Conservation (phyloP, 768 basidiomycete species). For the Tulasnella sp. region DNA sequence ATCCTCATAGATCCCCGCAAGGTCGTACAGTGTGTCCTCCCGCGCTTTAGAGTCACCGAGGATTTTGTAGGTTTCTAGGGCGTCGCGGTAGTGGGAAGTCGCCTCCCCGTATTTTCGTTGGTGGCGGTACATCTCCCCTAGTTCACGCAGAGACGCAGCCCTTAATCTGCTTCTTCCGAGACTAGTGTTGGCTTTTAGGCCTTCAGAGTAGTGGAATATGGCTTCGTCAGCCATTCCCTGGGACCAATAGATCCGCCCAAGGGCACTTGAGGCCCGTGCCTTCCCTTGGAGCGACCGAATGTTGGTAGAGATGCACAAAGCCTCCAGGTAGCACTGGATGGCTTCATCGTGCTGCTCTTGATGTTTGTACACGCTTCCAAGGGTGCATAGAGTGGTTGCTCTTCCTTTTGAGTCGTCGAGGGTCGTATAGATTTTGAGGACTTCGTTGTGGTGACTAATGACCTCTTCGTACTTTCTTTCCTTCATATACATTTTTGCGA, state of each 20-base stretch:
- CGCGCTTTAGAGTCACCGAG: too few relatives aligned
- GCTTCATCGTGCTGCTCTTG: background rate
- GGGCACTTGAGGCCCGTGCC: background rate
- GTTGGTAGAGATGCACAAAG: background rate
- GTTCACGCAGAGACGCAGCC: background rate
- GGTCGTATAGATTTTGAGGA: background rate
- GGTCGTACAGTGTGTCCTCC: too few relatives aligned
- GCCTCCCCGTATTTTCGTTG: background rate
- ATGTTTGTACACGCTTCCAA: background rate
- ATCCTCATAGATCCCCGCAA: too few relatives aligned
- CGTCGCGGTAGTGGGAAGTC: background rate
- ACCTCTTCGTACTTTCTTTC: too few relatives aligned
- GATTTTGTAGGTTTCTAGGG: too few relatives aligned
- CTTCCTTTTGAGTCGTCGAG: background rate
- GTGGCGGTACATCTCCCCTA: background rate
- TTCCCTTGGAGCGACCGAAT: background rate
- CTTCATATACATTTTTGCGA: too few relatives aligned
- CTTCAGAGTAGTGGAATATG: background rate
- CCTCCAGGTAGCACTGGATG: background rate
- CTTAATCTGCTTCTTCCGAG: background rate
- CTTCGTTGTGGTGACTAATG: too few relatives aligned
- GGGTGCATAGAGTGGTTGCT: background rate
- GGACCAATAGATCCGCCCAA: background rate
- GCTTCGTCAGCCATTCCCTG: background rate
- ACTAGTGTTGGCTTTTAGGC: background rate